Evolutionary conservation across 768 basidiomycete species (phyloP).

Genomic region (Vishniacozyma victoriae): DNA sequence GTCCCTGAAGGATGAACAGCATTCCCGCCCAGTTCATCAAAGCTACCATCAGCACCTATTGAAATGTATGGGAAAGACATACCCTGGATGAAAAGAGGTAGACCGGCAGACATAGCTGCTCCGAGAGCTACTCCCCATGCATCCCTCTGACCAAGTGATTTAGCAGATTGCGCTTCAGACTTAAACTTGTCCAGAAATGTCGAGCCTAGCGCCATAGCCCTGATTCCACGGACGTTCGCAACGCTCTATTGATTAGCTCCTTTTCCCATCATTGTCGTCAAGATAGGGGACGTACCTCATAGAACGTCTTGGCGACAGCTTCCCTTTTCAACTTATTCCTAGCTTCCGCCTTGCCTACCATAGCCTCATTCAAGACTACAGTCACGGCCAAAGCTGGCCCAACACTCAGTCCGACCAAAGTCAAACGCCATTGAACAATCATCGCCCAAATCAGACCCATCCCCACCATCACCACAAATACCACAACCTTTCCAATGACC

Average conservation of each 20-base stretch:
- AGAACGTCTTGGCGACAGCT: slow-evolving; percentile 74
- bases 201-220: slow-evolving; percentile 74
- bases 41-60: slow-evolving; percentile 49
- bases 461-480: slow-evolving; percentile 72
- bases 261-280: not conserved
- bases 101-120: slow-evolving; percentile 68
- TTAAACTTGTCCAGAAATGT: slow-evolving; percentile 69
- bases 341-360: slow-evolving; percentile 66
- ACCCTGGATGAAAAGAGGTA: slow-evolving; percentile 80
- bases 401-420: slow-evolving; percentile 79
- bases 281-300: slow-evolving; percentile 58
- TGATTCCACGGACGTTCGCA: slow-evolving; percentile 75
- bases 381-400: slow-evolving; percentile 72
- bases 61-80: not conserved
- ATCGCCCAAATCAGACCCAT: slow-evolving; percentile 87
- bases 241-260: slow-evolving; percentile 54
- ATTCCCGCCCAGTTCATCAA: slow-evolving; percentile 87
- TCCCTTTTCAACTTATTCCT: slow-evolving; percentile 81
- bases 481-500: slow-evolving; percentile 64
- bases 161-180: slow-evolving; percentile 57
- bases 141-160: slow-evolving; percentile 64
- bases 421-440: slow-evolving; percentile 82
- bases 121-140: slow-evolving; percentile 83
- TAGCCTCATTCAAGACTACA: slow-evolving; percentile 67
- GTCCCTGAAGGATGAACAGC: slow-evolving; percentile 70